phyloP scores from a whole-genome alignment of 495 filamentous ascomycete species.

The Penicillium waksmanii region DNA sequence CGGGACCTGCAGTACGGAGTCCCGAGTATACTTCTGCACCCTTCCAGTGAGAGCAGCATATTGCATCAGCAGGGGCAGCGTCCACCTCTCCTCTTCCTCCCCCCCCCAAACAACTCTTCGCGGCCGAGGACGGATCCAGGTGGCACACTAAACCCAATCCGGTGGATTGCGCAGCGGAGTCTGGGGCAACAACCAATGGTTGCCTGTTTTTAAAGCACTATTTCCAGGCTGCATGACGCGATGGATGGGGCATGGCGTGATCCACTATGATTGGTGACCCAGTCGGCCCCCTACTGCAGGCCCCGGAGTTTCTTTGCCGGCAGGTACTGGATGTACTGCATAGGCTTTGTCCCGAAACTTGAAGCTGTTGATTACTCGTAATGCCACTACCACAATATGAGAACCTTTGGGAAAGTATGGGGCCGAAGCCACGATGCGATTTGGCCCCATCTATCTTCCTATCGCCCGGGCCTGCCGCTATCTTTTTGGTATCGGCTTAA shows the following conservation, averaged over 20 bases:
- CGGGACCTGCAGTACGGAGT: constrained; percentile 19
- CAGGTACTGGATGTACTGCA: constrained; percentile 20
- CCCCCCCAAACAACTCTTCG: constrained; percentile 1
- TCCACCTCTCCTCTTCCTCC: constrained; percentile 12
- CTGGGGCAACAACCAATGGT: constrained; percentile 32
- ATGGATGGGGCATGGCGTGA: constrained; percentile 39
- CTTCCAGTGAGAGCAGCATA: constrained; percentile 10
- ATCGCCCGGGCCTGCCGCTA: too few species aligned
- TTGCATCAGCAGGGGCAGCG: constrained; percentile 14
- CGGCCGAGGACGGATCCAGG: constrained; percentile 42
- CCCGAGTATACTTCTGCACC: not conserved
- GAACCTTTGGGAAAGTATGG: not conserved
- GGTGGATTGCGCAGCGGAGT: constrained; percentile 34
- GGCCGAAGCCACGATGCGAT: constrained; percentile 3
- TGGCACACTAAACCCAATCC: constrained; percentile 37
- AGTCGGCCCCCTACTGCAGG: constrained; percentile 26
- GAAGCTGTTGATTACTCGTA: not conserved
- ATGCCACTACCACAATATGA: not conserved
- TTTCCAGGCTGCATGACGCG: constrained; percentile 46
- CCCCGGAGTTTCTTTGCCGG: constrained; percentile 26
- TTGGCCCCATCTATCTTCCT: not conserved
- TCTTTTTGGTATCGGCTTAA: not conserved
- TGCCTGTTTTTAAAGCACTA: constrained; percentile 31
- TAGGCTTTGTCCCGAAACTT: constrained; percentile 6
- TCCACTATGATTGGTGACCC: constrained; percentile 30